Conservation (phyloP, 2,329 filamentous ascomycete species). For the Colletotrichum trifolii region DNA sequence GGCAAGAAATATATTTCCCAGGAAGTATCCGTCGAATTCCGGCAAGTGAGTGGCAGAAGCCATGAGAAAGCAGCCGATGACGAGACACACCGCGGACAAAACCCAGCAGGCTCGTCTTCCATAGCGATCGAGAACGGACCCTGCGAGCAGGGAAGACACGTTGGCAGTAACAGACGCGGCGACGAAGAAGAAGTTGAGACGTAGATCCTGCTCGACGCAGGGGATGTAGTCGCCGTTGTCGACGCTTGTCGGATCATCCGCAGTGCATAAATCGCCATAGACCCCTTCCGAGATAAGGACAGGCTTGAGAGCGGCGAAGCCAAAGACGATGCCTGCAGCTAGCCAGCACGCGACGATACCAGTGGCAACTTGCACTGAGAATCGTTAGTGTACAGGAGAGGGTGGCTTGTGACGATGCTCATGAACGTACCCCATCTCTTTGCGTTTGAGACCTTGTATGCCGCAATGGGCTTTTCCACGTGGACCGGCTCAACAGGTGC, state of each 20-base stretch:
- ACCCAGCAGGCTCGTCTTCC: slow-evolving; percentile 83
- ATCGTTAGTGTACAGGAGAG: slow-evolving; percentile 1
- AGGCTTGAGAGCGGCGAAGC: slow-evolving; percentile 88
- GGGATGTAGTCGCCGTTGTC: slow-evolving; percentile 43
- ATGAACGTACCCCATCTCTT: slow-evolving; percentile 41
- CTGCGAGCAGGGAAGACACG: slow-evolving; percentile 84
- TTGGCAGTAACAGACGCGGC: slow-evolving; percentile 89
- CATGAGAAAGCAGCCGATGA: slow-evolving; percentile 76
- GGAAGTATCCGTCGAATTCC: slow-evolving; percentile 77
- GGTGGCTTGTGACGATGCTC: too few species aligned
- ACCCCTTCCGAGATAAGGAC: slow-evolving; percentile 79
- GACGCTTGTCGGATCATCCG: slow-evolving; percentile 35
- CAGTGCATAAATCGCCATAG: slow-evolving; percentile 71
- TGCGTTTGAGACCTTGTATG: slow-evolving; percentile 45
- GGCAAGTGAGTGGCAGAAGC: slow-evolving; percentile 71
- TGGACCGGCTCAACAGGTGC: slow-evolving; percentile 41
- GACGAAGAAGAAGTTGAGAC: slow-evolving; percentile 91
- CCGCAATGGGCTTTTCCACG: slow-evolving; percentile 43
- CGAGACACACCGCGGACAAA: slow-evolving; percentile 75
- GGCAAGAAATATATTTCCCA: slow-evolving; percentile 80
- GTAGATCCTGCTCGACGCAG: slow-evolving; percentile 60
- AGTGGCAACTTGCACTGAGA: slow-evolving; percentile 73
- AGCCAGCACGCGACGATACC: slow-evolving; percentile 81
- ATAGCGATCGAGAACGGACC: slow-evolving; percentile 84
- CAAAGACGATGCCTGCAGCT: slow-evolving; percentile 81